Percentiles rank a stretch among this genome's conserved stretches.
Evolutionary conservation across 768 basidiomycete genomes (phyloP).

Genomic region (Sutorius australiensis): DNA sequence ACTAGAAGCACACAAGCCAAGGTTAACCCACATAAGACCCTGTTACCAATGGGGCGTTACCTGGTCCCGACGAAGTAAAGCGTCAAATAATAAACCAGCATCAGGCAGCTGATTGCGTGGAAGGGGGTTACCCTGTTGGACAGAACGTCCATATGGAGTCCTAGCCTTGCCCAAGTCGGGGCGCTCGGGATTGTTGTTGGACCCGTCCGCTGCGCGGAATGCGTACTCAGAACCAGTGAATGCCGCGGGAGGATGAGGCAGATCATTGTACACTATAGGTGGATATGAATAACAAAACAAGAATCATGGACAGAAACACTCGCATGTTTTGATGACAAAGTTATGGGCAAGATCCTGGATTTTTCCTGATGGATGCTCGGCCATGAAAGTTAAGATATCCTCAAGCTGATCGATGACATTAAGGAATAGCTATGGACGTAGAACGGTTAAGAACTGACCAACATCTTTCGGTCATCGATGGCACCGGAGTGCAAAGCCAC

Average conservation of each 20-base stretch:
- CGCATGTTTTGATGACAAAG: conserved; percentile 51
- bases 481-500: conserved; percentile 53
- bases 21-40: background rate
- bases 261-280: conserved; percentile 72
- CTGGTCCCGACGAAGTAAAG: conserved; percentile 67
- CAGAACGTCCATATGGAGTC: conserved; percentile 76
- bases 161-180: conserved; percentile 78
- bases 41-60: conserved; percentile 33
- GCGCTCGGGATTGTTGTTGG: conserved; percentile 63
- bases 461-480: conserved; percentile 74
- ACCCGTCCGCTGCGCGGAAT: conserved; percentile 75
- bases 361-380: conserved; percentile 51
- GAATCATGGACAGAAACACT: conserved; percentile 25
- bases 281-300: background rate
- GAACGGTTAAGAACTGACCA: conserved; percentile 42
- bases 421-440: background rate
- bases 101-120: conserved; percentile 72
- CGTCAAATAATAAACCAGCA: conserved; percentile 76
- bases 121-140: conserved; percentile 63
- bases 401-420: conserved; percentile 51
- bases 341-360: conserved; percentile 38
- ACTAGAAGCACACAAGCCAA: conserved; percentile 38
- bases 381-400: conserved; percentile 59
- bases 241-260: conserved; percentile 74
- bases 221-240: conserved; percentile 60